Conservation (phyloP, 805 yeast genomes). For the Dipodascopsis uninucleata region DNA sequence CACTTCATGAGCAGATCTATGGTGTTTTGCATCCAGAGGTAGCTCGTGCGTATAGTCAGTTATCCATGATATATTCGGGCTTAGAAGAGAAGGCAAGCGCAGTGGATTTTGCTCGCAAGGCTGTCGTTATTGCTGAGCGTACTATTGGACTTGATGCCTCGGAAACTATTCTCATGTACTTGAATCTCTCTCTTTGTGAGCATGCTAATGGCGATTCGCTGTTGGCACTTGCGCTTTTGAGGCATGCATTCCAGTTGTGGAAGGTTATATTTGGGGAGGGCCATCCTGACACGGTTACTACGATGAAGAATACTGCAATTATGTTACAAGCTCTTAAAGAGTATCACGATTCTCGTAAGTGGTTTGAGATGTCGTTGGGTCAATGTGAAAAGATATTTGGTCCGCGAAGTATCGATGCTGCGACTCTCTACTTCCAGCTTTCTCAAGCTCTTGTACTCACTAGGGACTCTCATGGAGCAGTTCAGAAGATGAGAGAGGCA, state of each 20-base stretch:
- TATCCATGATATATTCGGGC: constrained; percentile 66
- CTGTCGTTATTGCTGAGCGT: constrained; percentile 75
- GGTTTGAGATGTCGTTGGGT: constrained; percentile 53
- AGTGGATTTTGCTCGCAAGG: constrained; percentile 58
- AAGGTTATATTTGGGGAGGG: constrained; percentile 51
- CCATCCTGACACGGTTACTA: constrained; percentile 69
- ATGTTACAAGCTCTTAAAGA: constrained; percentile 54
- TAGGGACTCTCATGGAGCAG: constrained; percentile 54
- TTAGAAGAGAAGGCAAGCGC: constrained; percentile 55
- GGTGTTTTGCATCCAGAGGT: constrained; percentile 79
- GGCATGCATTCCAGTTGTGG: constrained; percentile 60
- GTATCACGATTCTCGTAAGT: constrained; percentile 46
- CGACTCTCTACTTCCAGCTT: constrained; percentile 63
- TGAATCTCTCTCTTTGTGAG: constrained; percentile 74
- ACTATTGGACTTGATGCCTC: constrained; percentile 74
- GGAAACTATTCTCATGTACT: constrained; percentile 66
- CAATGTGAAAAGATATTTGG: constrained; percentile 55
- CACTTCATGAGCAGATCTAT: constrained; percentile 75
- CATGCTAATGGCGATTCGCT: constrained; percentile 52
- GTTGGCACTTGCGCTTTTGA: constrained; percentile 60
- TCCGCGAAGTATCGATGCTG: constrained; percentile 56
- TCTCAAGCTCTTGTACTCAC: constrained; percentile 55
- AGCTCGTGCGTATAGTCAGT: constrained; percentile 60
- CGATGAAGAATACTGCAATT: constrained; percentile 58
- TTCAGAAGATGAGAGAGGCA: constrained; percentile 54